phyloP scores from a whole-genome alignment of 1,139 yeast species.

The Suhomyces bokatorum region DNA sequence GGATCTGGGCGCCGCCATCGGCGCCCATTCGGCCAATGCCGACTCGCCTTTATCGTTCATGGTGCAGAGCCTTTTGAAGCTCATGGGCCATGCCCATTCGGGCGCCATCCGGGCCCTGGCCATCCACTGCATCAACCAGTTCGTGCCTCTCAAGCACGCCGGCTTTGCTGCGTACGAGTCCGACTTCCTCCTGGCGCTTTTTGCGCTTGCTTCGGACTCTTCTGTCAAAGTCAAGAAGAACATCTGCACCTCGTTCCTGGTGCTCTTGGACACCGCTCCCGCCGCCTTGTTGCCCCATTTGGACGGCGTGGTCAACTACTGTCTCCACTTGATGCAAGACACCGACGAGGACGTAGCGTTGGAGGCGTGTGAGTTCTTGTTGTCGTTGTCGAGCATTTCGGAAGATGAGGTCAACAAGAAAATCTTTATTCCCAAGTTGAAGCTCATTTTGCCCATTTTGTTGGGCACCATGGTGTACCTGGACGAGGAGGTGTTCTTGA shows the following conservation, averaged over 20 bases:
- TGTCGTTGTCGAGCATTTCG: constrained; percentile 64
- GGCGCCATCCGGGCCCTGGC: constrained; percentile 62
- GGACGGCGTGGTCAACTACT: constrained; percentile 80
- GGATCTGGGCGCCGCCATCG: constrained; percentile 38
- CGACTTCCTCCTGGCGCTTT: constrained; percentile 61
- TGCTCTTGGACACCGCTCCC: constrained; percentile 73
- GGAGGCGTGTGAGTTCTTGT: constrained; percentile 90
- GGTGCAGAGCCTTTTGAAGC: constrained; percentile 62
- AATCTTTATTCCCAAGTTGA: constrained; percentile 57
- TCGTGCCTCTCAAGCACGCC: constrained; percentile 68
- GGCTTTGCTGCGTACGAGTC: constrained; percentile 67
- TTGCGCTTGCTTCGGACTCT: constrained; percentile 61
- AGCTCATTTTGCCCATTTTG: constrained; percentile 68
- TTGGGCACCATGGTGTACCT: constrained; percentile 85
- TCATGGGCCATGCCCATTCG: constrained; percentile 39
- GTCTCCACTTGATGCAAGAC: constrained; percentile 75
- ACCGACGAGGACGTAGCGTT: constrained; percentile 73
- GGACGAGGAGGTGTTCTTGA: constrained; percentile 71
- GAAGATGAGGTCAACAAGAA: constrained; percentile 50
- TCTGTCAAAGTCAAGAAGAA: constrained; percentile 65
- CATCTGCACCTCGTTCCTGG: constrained; percentile 77
- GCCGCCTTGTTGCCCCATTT: constrained; percentile 80
- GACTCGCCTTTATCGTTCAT: constrained; percentile 67
- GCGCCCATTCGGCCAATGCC: constrained; percentile 76
- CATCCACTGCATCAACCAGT: constrained; percentile 74